Evolutionary conservation across 2,329 filamentous ascomycete species (phyloP).

Genomic region (Fusarium sp.): DNA sequence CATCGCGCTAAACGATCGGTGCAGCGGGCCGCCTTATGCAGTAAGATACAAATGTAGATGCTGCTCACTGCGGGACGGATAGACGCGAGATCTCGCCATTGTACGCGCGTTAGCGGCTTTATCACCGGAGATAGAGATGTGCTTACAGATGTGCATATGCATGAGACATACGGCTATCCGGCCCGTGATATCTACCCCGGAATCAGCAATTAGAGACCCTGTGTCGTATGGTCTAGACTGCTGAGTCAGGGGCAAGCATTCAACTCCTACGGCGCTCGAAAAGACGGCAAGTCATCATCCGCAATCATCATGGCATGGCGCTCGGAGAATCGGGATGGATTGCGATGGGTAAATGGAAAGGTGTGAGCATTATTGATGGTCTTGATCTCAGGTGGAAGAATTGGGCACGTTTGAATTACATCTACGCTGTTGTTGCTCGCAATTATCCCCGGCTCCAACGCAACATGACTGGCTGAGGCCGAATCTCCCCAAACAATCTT

Average conservation of each 20-base stretch:
- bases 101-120: not conserved
- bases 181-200: not conserved
- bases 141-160: not conserved
- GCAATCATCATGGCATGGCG: not conserved
- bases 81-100: not conserved
- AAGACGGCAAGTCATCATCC: not conserved
- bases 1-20: not conserved
- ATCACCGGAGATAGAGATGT: not conserved
- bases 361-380: not conserved
- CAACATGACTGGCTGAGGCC: not conserved
- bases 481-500: not conserved
- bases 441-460: not conserved
- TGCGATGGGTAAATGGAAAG: constrained; percentile 11
- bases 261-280: not conserved
- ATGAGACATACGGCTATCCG: not conserved
- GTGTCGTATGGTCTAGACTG: not conserved
- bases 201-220: not conserved
- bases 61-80: not conserved
- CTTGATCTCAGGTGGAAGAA: not conserved
- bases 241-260: not conserved
- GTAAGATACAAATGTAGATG: not conserved
- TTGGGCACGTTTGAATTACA: not conserved
- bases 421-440: not conserved
- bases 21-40: not conserved
- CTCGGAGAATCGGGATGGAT: constrained; percentile 13